Base-by-base conservation (phyloP, 306 rosid genomes). In the Senna siamea region DNA sequence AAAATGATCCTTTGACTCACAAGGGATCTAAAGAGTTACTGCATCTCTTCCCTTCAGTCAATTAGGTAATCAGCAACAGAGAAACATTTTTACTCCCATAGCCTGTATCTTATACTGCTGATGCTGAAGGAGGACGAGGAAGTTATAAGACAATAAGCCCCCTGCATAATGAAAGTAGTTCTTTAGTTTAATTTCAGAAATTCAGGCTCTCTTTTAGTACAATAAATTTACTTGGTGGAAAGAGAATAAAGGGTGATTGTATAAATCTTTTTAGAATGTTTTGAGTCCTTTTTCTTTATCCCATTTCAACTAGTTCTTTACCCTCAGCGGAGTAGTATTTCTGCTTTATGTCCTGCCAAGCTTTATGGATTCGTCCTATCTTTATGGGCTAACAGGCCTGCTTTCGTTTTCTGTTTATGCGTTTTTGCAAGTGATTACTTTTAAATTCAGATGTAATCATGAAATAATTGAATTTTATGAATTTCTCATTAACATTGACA, bases 131-230 rank as follows among this genome's bases (percentile, higher is more conserved):
- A 58, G 26, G 32, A 51, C 47, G 35, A 22, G 57, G 44, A 32
- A 48, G 69, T 65, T 79, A 34, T 60, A 52, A 35, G 66, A 53
- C 22, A 30, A 23, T 8, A 28, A 19, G 7, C 50, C 75, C 57
- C 56, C 46, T 52, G 59, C 53, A 22, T 40, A 66, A 64, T 28
- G 23, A 17, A 47, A 66, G 56, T 9, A 66, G n/a, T 60, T 66
- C 19, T 15, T 44, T 72, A n/a, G 68, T 35, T 73, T 69, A 56
- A 14, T 79, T 44, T 73, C 10, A 58, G 35, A 28, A 14, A 66
- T 54, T 73, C 13, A 30, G 20, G 48, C 43, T 30, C 51, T 66
- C 60, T 66, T 69, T 30, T 30, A 60, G 69, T 48, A 18, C 48
- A 9, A 26, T 75, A 75, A 55, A 35, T 44, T 50, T 75, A 37